A percentile compares a stretch with the other conserved stretches of the same genome.
These are phyloP conservation scores for Talaromyces trachyspermus DNA, from an alignment of 495 filamentous ascomycete species.

Conservation along the genomic window DNA sequence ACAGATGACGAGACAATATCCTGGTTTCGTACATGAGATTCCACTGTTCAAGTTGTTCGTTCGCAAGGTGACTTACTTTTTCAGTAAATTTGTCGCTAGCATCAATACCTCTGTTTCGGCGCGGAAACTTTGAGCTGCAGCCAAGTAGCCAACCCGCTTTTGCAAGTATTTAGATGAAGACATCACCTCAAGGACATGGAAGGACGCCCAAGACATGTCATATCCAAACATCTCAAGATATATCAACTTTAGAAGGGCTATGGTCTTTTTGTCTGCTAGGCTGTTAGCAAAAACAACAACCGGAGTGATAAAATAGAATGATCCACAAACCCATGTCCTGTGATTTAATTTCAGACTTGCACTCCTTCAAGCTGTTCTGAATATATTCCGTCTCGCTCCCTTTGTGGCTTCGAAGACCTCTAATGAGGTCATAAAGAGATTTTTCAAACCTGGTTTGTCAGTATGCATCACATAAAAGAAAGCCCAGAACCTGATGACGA, in stretches of 20 bases:
- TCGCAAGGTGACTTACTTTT: conserved; percentile 60
- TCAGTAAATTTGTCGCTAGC: conserved; percentile 92
- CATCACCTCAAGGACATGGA: conserved; percentile 98
- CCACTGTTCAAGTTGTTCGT: neutral
- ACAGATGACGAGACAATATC: conserved; percentile 71
- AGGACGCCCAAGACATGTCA: conserved; percentile 99
- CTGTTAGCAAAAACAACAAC: neutral
- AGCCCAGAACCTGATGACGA: neutral
- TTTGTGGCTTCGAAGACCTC: conserved; percentile 88
- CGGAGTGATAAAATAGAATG: neutral
- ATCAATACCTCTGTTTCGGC: conserved; percentile 95
- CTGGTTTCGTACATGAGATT: conserved; percentile 31
- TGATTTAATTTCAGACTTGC: conserved; percentile 78
- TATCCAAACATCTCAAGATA: conserved; percentile 99
- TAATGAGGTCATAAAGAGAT: conserved; percentile 96
- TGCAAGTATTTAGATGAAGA: conserved; percentile 88
- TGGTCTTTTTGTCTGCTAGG: conserved; percentile 80
- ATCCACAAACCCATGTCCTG: conserved; percentile 72
- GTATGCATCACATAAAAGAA: too few species aligned
- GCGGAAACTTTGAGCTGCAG: conserved; percentile 90
- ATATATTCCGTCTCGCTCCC: conserved; percentile 92
- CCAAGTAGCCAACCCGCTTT: conserved; percentile 94
- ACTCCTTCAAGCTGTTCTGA: conserved; percentile 85
- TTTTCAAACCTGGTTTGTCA: conserved; percentile 71
- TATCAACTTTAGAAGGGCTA: conserved; percentile 85